Evolutionary conservation across 345 rosid genomes (phyloP), one percentile per base, ranked within the genome.

Genomic region (Cardamine occulta): DNA sequence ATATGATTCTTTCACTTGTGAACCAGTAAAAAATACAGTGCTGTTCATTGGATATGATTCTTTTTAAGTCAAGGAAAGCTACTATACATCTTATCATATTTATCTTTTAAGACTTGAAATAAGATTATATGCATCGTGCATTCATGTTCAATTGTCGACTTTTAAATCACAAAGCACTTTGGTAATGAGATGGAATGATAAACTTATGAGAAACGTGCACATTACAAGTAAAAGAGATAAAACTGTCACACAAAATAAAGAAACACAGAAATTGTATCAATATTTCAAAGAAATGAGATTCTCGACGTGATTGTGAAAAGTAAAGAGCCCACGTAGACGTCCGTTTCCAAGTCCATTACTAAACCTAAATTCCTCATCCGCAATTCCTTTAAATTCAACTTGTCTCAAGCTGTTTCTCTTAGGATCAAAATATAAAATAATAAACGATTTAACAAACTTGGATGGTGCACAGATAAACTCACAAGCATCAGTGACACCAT

Each of bases 1-100:
- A 75, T 63, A 73, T 63, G 76, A 61, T 64, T 62, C 60, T 56
- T 72, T 66, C 14, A 44, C 47, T 53, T 54, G 77, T 64, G 47
- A 63, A 35, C 7, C 55, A 48, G 12, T 24, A 42, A 18, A 66
- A 34, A 23, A 21, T 31, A 11, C 28, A 52, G 31, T 52, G 31
- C 11, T 52, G 8, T 52, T 52, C 34, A 13, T 63, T 63, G 53
- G 1, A 63, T 24, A 62, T 24, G 34, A 42, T 42, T 7, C 67
- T 40, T 21, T 21, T 12, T 21, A 35, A 19, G 31, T 60, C 18
- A 12, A 37, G 12, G 47, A 60, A 60, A 35, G 17, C 45, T 10
- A 18, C 26, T 60, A 11, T 35, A 60, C 45, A 35, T 34, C 1
- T 58, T 28, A 35, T 35, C 47, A 60, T 11, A 31, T 8, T 56